Evolutionary conservation across 2,329 filamentous ascomycete genomes (phyloP), one percentile per base, ranked within the genome.

Genomic region (Diplocarpon rosae): DNA sequence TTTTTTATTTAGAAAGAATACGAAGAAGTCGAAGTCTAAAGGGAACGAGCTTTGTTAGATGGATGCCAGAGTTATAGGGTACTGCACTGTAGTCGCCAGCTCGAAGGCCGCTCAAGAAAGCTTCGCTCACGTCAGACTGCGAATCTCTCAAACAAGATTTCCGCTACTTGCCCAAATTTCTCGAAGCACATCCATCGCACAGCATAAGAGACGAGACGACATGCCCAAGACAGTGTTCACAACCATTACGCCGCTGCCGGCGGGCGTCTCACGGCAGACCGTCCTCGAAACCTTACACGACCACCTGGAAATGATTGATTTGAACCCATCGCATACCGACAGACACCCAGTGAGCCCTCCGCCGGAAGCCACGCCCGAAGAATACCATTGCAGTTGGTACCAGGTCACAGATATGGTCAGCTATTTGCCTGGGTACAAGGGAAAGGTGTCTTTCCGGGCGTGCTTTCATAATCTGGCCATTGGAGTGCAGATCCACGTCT

Each of bases 321-420:
- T 93, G 47, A 93, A 92, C 62, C 87, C 87, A 1, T 71, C 93
- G 38, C 82, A 93, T 48, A 76, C 81, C 48, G 77, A 82, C 47
- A 76, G 85, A 47, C 72, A 78, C 50, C 70, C 70, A 32, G 85
- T 85, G 63, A 69, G 72, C 28, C 70, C 84, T 4, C 85, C 85
- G 0, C 59, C 71, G n/a, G 73, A 80, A 59, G 80, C 83, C 7
- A 67, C 75, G 0, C 67, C 76, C 12, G 84, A 90, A 53, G 87
- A 93, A 66, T 75, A 72, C 48, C 67, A 75, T 50, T 83, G 78
- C 53, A 69, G 68, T 13, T 94, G 87, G 87, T 93, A 89, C 65
- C 74, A 76, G 43, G 69, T 89, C 57, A 85, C 80, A 45, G 85
- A 93, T 66, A 77, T 76, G 57, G 80, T 93, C 56, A 72, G 76